Evolutionary conservation across 2,329 filamentous ascomycete species (phyloP).

Genomic region (Zymoseptoria tritici): DNA sequence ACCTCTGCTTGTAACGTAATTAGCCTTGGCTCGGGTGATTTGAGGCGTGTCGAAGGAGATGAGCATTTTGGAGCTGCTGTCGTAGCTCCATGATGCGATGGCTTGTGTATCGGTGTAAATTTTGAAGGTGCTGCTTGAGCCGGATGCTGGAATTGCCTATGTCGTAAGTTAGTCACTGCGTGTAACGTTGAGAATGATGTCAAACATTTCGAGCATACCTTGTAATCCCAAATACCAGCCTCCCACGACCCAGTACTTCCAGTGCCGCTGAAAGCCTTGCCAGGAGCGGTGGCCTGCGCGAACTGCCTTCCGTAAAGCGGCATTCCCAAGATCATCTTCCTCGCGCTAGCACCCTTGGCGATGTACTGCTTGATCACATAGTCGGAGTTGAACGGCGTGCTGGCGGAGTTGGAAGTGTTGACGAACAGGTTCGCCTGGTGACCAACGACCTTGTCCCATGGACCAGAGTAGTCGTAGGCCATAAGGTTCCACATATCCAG

Average conservation of each 20-base stretch:
- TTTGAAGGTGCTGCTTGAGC: constrained; percentile 51
- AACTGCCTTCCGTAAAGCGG: constrained; percentile 85
- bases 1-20: constrained; percentile 56
- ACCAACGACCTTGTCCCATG: constrained; percentile 45
- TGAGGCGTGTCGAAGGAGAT: constrained; percentile 66
- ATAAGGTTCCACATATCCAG: constrained; percentile 44
- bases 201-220: constrained; percentile 3
- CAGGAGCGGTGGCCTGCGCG: constrained; percentile 65
- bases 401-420: constrained; percentile 47
- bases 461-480: constrained; percentile 56
- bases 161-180: constrained; percentile 41
- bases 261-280: constrained; percentile 57
- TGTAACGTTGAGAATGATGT: constrained; percentile 5
- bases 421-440: constrained; percentile 73
- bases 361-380: constrained; percentile 65
- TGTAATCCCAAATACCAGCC: constrained; percentile 55
- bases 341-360: constrained; percentile 46
- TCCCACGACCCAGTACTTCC: constrained; percentile 80
- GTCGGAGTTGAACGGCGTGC: constrained; percentile 70
- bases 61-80: constrained; percentile 54
- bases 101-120: constrained; percentile 57
- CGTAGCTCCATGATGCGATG: constrained; percentile 70
- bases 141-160: constrained; percentile 23
- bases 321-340: constrained; percentile 81
- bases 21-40: constrained; percentile 60